Evolutionary conservation across 1,139 yeast genomes (phyloP).

Genomic region (Suhomyces choctaworum): DNA sequence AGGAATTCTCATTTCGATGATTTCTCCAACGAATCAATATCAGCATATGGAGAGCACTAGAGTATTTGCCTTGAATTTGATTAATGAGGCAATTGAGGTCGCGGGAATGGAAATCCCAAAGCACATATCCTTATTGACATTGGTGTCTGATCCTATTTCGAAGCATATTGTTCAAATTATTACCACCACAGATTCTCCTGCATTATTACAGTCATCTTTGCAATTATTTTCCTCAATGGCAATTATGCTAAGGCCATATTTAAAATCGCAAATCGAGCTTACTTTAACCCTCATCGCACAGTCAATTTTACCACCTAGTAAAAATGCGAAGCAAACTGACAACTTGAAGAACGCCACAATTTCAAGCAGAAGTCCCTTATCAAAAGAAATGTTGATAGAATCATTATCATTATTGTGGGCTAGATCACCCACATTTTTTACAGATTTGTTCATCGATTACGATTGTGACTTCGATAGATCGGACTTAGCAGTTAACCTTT

Average conservation of each 20-base stretch:
- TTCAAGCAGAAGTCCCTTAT: constrained; percentile 32
- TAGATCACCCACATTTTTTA: constrained; percentile 76
- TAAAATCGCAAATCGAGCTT: constrained; percentile 69
- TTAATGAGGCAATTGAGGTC: constrained; percentile 80
- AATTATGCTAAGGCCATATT: constrained; percentile 54
- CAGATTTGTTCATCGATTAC: constrained; percentile 73
- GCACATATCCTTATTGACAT: constrained; percentile 65
- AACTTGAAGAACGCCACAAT: constrained; percentile 24
- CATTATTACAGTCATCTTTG: constrained; percentile 71
- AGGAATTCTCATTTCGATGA: constrained; percentile 76
- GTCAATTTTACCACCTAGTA: constrained; percentile 46
- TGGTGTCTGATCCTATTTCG: constrained; percentile 77
- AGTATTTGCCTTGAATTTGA: constrained; percentile 74
- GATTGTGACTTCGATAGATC: constrained; percentile 91
- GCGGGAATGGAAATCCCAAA: constrained; percentile 67
- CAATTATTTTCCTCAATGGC: constrained; percentile 72
- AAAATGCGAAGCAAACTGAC: constrained; percentile 20
- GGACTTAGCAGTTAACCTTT: constrained; percentile 69
- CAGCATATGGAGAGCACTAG: constrained; percentile 88
- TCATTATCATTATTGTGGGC: constrained; percentile 82
- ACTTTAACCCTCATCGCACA: constrained; percentile 60
- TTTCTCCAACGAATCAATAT: constrained; percentile 78
- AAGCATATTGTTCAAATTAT: constrained; percentile 80
- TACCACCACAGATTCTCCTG: constrained; percentile 66
- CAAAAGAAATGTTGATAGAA: constrained; percentile 81